A percentile compares a stretch with the other conserved stretches of the same genome.
phyloP scores from a whole-genome alignment of 805 yeast species.

The Wickerhamomyces silvicola region DNA sequence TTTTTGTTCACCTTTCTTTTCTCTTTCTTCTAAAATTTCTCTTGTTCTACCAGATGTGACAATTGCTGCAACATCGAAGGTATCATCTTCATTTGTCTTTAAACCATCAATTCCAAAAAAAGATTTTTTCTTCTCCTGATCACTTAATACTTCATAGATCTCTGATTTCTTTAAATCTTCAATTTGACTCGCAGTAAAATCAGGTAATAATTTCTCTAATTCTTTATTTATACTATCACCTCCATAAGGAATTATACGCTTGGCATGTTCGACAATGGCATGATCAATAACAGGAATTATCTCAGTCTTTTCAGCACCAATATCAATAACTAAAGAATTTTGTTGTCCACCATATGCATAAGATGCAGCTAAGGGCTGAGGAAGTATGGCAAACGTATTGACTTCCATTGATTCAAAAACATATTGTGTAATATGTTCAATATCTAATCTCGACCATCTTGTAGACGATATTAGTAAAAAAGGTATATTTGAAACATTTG shows the following conservation, averaged over 20 bases:
- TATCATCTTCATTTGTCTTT: slow-evolving; percentile 54
- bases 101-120: slow-evolving; percentile 55
- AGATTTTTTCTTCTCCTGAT: slow-evolving; percentile 54
- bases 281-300: slow-evolving; percentile 76
- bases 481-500: slow-evolving; percentile 48
- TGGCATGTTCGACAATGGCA: slow-evolving; percentile 52
- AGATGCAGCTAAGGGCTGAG: slow-evolving; percentile 60
- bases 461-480: slow-evolving; percentile 59
- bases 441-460: slow-evolving; percentile 60
- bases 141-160: slow-evolving; percentile 74
- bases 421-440: slow-evolving; percentile 68
- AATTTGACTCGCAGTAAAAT: slow-evolving; percentile 49
- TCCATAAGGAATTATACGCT: slow-evolving; percentile 46
- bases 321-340: slow-evolving; percentile 69
- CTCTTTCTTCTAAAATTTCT: slow-evolving; percentile 62
- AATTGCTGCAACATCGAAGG: slow-evolving; percentile 82
- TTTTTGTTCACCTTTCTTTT: slow-evolving; percentile 35
- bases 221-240: slow-evolving; percentile 55
- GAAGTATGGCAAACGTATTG: slow-evolving; percentile 65
- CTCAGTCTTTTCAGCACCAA: slow-evolving; percentile 73
- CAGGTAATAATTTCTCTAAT: slow-evolving; percentile 50
- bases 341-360: slow-evolving; percentile 66
- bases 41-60: slow-evolving; percentile 73
- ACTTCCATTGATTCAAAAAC: slow-evolving; percentile 68
- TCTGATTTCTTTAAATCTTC: slow-evolving; percentile 68